Percentiles rank a stretch among this genome's conserved stretches.
Conservation (phyloP, 2,329 filamentous ascomycete species). For the Sclerotinia glacialis region DNA sequence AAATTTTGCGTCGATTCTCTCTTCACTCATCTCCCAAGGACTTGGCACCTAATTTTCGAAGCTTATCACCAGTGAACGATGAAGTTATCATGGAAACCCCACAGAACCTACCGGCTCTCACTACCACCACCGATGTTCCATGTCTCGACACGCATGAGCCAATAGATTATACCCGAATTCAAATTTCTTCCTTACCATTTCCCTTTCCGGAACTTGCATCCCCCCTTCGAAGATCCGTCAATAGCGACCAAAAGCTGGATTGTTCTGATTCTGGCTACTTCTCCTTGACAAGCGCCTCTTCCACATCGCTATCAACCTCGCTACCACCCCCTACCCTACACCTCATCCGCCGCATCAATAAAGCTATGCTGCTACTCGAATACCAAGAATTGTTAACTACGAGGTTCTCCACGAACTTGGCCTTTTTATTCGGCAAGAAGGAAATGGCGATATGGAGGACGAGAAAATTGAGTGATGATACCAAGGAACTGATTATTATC, state of each 20-base stretch:
- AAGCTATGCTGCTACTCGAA: conserved; percentile 7
- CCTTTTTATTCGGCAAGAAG: conserved; percentile 19
- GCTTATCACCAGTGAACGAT: background rate
- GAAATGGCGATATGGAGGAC: conserved; percentile 19
- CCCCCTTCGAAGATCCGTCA: conserved; percentile 2
- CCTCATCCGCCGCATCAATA: conserved; percentile 16
- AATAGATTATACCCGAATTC: conserved; percentile 21
- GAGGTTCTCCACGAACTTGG: conserved; percentile 17
- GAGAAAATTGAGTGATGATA: conserved; percentile 18
- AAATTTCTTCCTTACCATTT: conserved; percentile 2
- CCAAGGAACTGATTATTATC: conserved; percentile 18
- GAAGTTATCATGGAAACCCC: conserved; percentile 5
- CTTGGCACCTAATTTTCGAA: background rate
- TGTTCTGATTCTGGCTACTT: conserved; percentile 20
- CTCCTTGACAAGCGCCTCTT: background rate
- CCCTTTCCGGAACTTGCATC: conserved; percentile 9
- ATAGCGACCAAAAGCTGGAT: conserved; percentile 8
- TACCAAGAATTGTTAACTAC: conserved; percentile 20
- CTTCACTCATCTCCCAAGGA: conserved; percentile 7
- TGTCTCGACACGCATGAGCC: conserved; percentile 5
- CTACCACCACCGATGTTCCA: conserved; percentile 9
- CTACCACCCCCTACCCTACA: conserved; percentile 3
- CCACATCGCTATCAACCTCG: background rate
- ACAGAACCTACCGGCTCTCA: background rate
- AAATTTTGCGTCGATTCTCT: conserved; percentile 14